phyloP scores from a whole-genome alignment of 169 alveolate genomes.

The Eimeria falciformis region DNA sequence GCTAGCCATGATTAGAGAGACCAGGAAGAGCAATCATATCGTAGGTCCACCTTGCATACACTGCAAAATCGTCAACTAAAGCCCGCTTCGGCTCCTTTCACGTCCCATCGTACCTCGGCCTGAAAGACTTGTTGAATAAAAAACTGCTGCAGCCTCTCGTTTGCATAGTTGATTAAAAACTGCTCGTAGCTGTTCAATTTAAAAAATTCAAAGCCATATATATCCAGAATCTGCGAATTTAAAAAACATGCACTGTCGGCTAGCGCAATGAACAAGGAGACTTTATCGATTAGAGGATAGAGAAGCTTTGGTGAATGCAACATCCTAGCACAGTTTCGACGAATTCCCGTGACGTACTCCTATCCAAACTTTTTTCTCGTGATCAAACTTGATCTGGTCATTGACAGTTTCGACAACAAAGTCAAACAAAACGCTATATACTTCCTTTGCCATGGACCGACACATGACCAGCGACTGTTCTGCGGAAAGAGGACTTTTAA shows the following conservation, averaged over 20 bases:
- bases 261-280: too few relatives aligned
- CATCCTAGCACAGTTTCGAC: not conserved
- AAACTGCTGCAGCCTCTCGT: conserved; percentile 92
- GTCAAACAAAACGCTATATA: conserved; percentile 64
- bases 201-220: conserved; percentile 93
- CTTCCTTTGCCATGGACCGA: conserved; percentile 73
- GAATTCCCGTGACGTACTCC: conserved; percentile 12
- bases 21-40: too few relatives aligned
- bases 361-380: conserved; percentile 63
- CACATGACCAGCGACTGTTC: conserved; percentile 62
- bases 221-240: conserved; percentile 86
- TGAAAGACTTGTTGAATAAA: conserved; percentile 91
- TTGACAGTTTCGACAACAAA: conserved; percentile 55
- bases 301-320: not conserved
- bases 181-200: conserved; percentile 90
- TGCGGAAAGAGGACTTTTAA: conserved; percentile 58
- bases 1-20: too few relatives aligned
- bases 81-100: too few relatives aligned
- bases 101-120: conserved; percentile 80
- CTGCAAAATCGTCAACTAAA: too few relatives aligned
- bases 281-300: not conserved
- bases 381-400: conserved; percentile 49
- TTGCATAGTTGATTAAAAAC: conserved; percentile 91
- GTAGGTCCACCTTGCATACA: too few relatives aligned
- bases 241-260: not conserved